phyloP scores from a whole-genome alignment of 345 rosid species.

The Eucalyptus cloeziana region DNA sequence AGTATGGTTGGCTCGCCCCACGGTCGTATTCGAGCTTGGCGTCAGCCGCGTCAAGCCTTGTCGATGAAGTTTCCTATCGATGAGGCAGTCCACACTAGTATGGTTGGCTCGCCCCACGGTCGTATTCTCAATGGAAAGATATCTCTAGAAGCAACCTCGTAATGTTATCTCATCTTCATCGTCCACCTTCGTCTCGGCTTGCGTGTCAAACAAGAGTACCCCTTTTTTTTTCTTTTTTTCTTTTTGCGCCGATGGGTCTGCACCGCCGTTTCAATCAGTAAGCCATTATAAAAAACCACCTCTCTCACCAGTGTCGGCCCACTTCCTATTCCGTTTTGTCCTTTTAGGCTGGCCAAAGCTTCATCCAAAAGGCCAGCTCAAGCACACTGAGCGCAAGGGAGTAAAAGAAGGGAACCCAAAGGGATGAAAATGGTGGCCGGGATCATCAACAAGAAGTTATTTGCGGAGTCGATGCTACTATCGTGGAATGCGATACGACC shows the following conservation, averaged over 20 bases:
- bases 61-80: background rate
- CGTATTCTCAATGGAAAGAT: background rate
- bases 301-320: background rate
- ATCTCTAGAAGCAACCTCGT: background rate
- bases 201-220: background rate
- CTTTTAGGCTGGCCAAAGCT: background rate
- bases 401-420: background rate
- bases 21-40: background rate
- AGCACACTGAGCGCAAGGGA: background rate
- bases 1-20: background rate
- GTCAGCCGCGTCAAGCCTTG: background rate
- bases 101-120: background rate
- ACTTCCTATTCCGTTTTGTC: background rate
- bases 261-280: background rate
- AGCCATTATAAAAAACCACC: background rate
- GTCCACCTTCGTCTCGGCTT: background rate
- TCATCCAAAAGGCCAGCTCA: background rate
- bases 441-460: background rate
- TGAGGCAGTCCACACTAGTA: background rate
- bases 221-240: no score
- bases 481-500: background rate
- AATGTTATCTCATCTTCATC: background rate
- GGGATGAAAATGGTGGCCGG: background rate
- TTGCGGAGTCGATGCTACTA: background rate
- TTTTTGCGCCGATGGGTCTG: background rate